A percentile compares a stretch with the other conserved stretches of the same genome.
Conservation (phyloP, 2,329 filamentous ascomycete genomes). For the Pestalotiopsis sp. region DNA sequence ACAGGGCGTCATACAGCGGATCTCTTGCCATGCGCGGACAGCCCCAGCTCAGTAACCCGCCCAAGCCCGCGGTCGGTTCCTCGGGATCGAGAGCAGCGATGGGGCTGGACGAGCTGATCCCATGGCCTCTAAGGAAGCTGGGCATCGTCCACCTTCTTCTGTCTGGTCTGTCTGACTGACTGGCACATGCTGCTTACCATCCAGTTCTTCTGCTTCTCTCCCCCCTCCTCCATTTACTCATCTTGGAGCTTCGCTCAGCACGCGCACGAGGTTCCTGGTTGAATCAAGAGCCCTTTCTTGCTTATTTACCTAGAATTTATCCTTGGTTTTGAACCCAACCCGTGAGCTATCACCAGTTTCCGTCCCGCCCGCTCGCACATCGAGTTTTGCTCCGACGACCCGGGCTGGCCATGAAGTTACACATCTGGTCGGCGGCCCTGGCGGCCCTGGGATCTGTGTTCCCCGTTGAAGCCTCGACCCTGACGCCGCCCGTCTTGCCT, state of each 20-base stretch:
- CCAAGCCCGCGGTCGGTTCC: neutral
- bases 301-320: neutral
- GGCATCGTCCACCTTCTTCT: neutral
- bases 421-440: constrained; percentile 21
- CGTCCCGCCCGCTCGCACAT: neutral
- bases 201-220: neutral
- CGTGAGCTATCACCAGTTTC: neutral
- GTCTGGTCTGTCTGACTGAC: too few relatives aligned
- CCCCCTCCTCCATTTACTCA: neutral
- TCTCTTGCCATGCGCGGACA: neutral
- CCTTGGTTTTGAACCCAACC: neutral
- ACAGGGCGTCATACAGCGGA: neutral
- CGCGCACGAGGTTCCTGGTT: neutral
- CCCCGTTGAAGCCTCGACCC: constrained; percentile 47
- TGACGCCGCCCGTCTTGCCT: constrained; percentile 60
- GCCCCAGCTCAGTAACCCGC: neutral
- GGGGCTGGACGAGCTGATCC: neutral
- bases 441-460: constrained; percentile 31
- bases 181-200: neutral
- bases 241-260: neutral
- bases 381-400: neutral
- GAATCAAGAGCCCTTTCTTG: neutral
- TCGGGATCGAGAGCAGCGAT: neutral
- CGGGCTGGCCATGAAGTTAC: constrained; percentile 27
- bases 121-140: neutral